These are phyloP conservation scores for Diaporthe citrichinensis DNA, from an alignment of 2,329 filamentous ascomycete genomes.

Conservation along the genomic window DNA sequence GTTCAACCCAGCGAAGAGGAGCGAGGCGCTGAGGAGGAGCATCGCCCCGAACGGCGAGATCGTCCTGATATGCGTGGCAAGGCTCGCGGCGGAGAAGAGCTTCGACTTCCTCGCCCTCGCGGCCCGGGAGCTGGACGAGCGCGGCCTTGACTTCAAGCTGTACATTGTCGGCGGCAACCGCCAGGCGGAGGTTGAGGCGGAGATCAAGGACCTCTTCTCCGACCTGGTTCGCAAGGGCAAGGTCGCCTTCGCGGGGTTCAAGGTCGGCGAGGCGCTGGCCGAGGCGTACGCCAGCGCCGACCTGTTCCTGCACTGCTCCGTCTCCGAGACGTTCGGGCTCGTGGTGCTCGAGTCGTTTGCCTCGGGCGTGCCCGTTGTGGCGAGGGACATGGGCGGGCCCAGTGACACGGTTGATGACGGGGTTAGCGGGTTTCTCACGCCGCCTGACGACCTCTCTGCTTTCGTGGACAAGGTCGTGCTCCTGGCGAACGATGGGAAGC, in stretches of 20 bases:
- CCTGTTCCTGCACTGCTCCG: constrained; percentile 79
- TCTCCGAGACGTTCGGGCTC: constrained; percentile 80
- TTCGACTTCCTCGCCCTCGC: constrained; percentile 76
- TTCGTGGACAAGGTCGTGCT: constrained; percentile 69
- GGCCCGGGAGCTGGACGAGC: constrained; percentile 66
- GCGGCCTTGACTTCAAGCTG: constrained; percentile 72
- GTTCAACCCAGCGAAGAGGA: constrained; percentile 70
- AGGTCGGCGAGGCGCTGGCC: constrained; percentile 72
- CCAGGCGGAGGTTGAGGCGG: constrained; percentile 72
- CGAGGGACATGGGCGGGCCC: constrained; percentile 78
- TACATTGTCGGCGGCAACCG: constrained; percentile 78
- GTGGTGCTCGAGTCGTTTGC: constrained; percentile 81
- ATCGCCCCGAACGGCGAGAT: constrained; percentile 74
- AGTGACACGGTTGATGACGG: constrained; percentile 75
- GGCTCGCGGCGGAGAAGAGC: constrained; percentile 79
- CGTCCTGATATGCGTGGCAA: constrained; percentile 76
- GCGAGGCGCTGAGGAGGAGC: constrained; percentile 63
- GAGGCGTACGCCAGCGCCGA: constrained; percentile 77
- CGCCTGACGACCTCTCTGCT: constrained; percentile 69
- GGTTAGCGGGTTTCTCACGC: constrained; percentile 72
- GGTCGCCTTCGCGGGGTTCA: constrained; percentile 77
- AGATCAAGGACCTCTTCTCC: constrained; percentile 73
- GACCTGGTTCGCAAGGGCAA: constrained; percentile 61
- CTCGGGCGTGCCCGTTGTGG: constrained; percentile 77
- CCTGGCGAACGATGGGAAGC: constrained; percentile 60